Conservation (phyloP, 2,329 filamentous ascomycete species). For the Thermoascus crustaceus region DNA sequence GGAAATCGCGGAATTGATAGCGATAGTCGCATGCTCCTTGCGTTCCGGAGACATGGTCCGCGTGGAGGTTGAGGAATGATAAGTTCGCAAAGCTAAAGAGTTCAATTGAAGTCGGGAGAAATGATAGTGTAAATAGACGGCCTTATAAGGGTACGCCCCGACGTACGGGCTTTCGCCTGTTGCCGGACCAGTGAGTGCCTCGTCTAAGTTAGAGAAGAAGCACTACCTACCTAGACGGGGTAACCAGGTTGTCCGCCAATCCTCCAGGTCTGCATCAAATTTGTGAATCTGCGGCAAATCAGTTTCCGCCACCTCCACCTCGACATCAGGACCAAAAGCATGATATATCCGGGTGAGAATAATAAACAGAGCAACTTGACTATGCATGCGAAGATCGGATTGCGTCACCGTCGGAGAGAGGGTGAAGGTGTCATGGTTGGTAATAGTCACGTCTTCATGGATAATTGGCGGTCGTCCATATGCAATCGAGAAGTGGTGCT, state of each 20-base stretch:
- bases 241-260: constrained; percentile 30
- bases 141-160: constrained; percentile 43
- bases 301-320: constrained; percentile 32
- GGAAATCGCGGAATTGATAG: constrained; percentile 35
- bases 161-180: constrained; percentile 40
- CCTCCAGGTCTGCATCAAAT: constrained; percentile 31
- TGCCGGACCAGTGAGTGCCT: background rate
- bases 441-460: constrained; percentile 31
- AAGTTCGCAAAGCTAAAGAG: constrained; percentile 42
- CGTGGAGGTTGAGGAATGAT: constrained; percentile 30
- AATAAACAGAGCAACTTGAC: constrained; percentile 38
- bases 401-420: constrained; percentile 23
- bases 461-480: constrained; percentile 39
- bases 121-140: constrained; percentile 43
- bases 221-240: constrained; percentile 25
- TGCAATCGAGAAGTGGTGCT: constrained; percentile 39
- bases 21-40: constrained; percentile 37
- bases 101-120: constrained; percentile 45
- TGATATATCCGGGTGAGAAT: constrained; percentile 38
- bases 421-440: constrained; percentile 28
- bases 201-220: background rate
- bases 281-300: constrained; percentile 34
- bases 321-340: constrained; percentile 37
- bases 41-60: constrained; percentile 37
- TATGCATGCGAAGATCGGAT: constrained; percentile 30